A percentile compares a stretch with the other conserved stretches of the same genome.
phyloP scores from a whole-genome alignment of 2,329 filamentous ascomycete genomes.

The Chrysoporthe deuterocubensis region DNA sequence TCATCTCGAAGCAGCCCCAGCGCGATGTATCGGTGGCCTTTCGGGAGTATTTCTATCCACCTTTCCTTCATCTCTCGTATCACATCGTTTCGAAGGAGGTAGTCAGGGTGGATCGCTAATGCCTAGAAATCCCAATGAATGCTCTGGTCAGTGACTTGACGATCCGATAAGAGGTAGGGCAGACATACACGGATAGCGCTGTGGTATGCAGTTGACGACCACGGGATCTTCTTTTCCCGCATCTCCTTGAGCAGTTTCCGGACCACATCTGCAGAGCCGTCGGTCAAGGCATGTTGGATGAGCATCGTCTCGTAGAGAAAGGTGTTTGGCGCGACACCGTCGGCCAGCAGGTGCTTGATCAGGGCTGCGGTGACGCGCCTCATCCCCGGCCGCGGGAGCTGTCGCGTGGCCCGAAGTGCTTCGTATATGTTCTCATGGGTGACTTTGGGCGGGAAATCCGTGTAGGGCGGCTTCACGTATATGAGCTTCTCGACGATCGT shows the following conservation, averaged over 20 bases:
- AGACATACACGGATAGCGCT: constrained; percentile 66
- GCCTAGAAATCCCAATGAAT: constrained; percentile 48
- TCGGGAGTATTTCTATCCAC: constrained; percentile 68
- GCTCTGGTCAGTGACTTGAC: constrained; percentile 18
- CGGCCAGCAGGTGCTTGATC: constrained; percentile 61
- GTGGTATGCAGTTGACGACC: constrained; percentile 72
- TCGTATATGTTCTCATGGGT: constrained; percentile 49
- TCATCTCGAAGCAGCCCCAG: constrained; percentile 79
- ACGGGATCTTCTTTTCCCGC: constrained; percentile 60
- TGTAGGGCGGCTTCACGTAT: constrained; percentile 29
- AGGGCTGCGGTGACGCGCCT: constrained; percentile 36
- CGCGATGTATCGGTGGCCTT: constrained; percentile 69
- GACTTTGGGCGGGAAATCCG: constrained; percentile 34
- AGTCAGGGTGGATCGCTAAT: constrained; percentile 84
- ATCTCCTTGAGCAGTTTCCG: constrained; percentile 73
- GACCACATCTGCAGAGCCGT: constrained; percentile 71
- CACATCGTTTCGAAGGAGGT: constrained; percentile 72
- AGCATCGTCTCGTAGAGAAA: constrained; percentile 77
- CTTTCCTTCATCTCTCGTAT: constrained; percentile 73
- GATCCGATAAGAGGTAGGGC: constrained; percentile 30
- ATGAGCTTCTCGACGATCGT: constrained; percentile 28
- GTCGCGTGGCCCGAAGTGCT: constrained; percentile 43
- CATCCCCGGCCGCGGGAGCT: constrained; percentile 38
- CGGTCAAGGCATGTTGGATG: constrained; percentile 67
- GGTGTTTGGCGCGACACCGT: constrained; percentile 57